Evolutionary conservation across 73 alveolate species (phyloP), one percentile per base, ranked within the genome.

Genomic region (Strombidium stylifer): DNA sequence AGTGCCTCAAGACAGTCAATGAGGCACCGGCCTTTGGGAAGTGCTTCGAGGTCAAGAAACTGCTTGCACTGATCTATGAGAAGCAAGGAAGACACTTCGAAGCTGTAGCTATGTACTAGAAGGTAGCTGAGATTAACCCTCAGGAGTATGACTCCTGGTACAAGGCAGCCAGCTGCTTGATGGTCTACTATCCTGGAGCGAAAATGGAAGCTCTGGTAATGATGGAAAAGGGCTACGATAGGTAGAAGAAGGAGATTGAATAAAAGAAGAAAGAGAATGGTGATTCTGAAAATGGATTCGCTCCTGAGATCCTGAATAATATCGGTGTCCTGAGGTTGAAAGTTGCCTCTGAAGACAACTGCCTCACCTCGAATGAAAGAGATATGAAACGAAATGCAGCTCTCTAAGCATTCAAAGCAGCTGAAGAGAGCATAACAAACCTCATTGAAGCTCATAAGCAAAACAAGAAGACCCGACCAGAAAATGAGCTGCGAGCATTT

Each of bases 61-160:
- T 60, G 15, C 32, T 60, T 1, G 74, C 74, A 3, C 25, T 40
- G 26, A 40, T 60, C 2, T 40, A 60, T 26, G 50, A 47, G 1
- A 60, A 60, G 25, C 25, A 40, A 41, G 48, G 60, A 3, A 60
- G 42, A 32, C 23, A 32, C 26, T 32, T 14, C 3, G 74, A 60
- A 37, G 12, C 74, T 2, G 60, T 60, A 2, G 74, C 37, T n/a
- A 15, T 60, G 7, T 60, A 40, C 42, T 40, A 60, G 31, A 7
- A 53, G 25, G 74, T 60, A 12, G 21, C 42, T 2, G 74, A 60
- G 32, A 46, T 60, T 2, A 60, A 60, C 21, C 74, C 74, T 11
- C 5, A 41, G 19, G 74, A 60, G 23, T 37, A 5, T 31, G 60
- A 60, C 25, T 58, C 74, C 2, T 40, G 42, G 25, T 60, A 20